Evolutionary conservation across 2,329 filamentous ascomycete genomes (phyloP).

Genomic region (Acarospora socialis): DNA sequence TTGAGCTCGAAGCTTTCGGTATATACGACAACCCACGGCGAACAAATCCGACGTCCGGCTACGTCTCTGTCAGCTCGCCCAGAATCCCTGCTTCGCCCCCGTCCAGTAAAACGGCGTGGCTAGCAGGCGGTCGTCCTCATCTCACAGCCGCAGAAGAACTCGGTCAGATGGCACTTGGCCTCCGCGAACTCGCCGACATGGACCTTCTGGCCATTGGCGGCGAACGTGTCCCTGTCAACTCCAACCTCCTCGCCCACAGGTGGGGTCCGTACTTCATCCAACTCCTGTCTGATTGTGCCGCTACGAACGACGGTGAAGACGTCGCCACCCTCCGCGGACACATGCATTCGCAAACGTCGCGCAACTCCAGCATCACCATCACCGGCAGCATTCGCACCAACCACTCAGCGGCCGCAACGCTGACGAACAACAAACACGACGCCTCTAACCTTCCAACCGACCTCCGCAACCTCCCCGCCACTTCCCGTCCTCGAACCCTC

Average conservation of each 20-base stretch:
- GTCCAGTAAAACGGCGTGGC: constrained; percentile 37
- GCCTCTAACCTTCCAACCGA: constrained; percentile 28
- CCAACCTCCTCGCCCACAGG: constrained; percentile 67
- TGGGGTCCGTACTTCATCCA: constrained; percentile 97
- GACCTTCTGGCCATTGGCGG: constrained; percentile 85
- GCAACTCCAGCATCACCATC: constrained; percentile 75
- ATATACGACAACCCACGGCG: constrained; percentile 91
- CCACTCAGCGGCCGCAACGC: constrained; percentile 29
- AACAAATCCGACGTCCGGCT: constrained; percentile 62
- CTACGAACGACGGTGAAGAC: constrained; percentile 55
- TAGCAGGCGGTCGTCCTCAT: constrained; percentile 63
- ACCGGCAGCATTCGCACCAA: constrained; percentile 42
- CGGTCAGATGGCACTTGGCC: constrained; percentile 61
- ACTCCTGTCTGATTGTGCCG: constrained; percentile 36
- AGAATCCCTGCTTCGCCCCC: constrained; percentile 40
- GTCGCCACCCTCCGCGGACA: constrained; percentile 58
- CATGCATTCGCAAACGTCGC: constrained; percentile 41
- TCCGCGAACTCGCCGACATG: constrained; percentile 91
- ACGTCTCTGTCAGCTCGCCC: constrained; percentile 68
- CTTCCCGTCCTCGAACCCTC: constrained; percentile 64
- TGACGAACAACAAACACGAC: constrained; percentile 20
- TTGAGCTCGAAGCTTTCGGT: constrained; percentile 92
- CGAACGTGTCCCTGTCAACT: constrained; percentile 87
- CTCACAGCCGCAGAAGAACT: constrained; percentile 70
- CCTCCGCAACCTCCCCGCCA: constrained; percentile 37